Conservation (phyloP, 2,329 filamentous ascomycete species). For the Botrytis tulipae region DNA sequence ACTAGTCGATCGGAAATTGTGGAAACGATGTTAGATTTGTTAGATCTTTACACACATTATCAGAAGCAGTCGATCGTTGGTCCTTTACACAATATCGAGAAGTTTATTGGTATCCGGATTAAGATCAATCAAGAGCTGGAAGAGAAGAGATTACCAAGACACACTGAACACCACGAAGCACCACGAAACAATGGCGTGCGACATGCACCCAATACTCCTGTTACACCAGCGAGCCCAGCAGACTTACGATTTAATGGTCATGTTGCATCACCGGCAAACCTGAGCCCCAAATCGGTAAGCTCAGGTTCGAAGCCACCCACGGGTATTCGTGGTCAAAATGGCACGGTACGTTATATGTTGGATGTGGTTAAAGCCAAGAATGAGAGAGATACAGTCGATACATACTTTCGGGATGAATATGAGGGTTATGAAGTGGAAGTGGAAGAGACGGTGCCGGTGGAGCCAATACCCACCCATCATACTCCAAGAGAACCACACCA, state of each 20-base stretch:
- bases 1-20: slow-evolving; percentile 50
- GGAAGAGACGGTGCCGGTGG: slow-evolving; percentile 52
- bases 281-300: slow-evolving; percentile 36
- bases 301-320: slow-evolving; percentile 31
- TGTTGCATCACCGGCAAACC: slow-evolving; percentile 34
- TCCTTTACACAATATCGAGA: slow-evolving; percentile 66
- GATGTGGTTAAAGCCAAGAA: slow-evolving; percentile 70
- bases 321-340: slow-evolving; percentile 51
- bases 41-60: slow-evolving; percentile 91
- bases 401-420: slow-evolving; percentile 70
- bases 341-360: slow-evolving; percentile 86
- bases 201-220: slow-evolving; percentile 39
- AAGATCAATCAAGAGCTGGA: slow-evolving; percentile 79
- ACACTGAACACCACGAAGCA: slow-evolving; percentile 56
- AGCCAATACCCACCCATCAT: slow-evolving; percentile 23
- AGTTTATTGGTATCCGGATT: slow-evolving; percentile 84
- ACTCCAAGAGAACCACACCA: slow-evolving; percentile 25
- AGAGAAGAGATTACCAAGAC: slow-evolving; percentile 58
- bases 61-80: slow-evolving; percentile 73
- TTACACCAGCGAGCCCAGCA: slow-evolving; percentile 38
- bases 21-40: slow-evolving; percentile 85
- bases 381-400: slow-evolving; percentile 66
- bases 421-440: slow-evolving; percentile 77
- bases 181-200: slow-evolving; percentile 37
- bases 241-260: slow-evolving; percentile 37